A percentile compares a stretch with the other conserved stretches of the same genome.
phyloP scores from a whole-genome alignment of 129 eudicot genomes.

The Pulicaria dysenterica region DNA sequence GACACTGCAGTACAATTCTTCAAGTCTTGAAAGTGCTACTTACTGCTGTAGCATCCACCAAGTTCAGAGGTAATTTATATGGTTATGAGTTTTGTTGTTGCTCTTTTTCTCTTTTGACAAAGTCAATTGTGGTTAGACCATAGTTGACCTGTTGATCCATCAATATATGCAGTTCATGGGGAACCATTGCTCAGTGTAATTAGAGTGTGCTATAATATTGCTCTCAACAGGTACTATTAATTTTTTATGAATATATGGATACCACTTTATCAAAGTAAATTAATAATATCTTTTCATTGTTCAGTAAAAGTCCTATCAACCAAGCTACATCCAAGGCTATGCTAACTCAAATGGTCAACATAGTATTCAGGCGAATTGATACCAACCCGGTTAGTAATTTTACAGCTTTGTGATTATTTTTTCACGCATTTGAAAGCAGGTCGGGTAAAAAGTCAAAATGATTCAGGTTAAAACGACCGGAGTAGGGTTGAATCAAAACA shows the following conservation, averaged over 20 bases:
- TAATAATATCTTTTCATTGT: conserved; percentile 30
- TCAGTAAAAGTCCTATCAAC: conserved; percentile 91
- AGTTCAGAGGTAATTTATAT: conserved; percentile 72
- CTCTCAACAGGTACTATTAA: conserved; percentile 72
- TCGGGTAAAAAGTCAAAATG: background rate
- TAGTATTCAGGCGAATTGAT: conserved; percentile 84
- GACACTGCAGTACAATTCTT: conserved; percentile 72
- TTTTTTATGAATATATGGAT: conserved; percentile 11
- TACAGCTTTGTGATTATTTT: background rate
- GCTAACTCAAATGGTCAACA: conserved; percentile 95
- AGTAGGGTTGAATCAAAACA: background rate
- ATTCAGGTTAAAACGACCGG: background rate
- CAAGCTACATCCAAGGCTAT: conserved; percentile 98
- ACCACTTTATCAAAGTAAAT: conserved; percentile 12
- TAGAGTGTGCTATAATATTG: conserved; percentile 90
- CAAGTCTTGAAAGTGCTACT: conserved; percentile 97
- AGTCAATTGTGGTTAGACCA: background rate
- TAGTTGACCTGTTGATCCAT: background rate
- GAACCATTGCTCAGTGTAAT: conserved; percentile 86
- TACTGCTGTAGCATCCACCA: conserved; percentile 87
- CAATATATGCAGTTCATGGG: conserved; percentile 78
- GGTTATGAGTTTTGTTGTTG: background rate
- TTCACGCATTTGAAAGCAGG: background rate
- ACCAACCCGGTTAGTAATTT: conserved; percentile 58
- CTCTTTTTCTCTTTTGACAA: background rate